Evolutionary conservation across 768 basidiomycete genomes (phyloP).

Genomic region (Naganishia friedmannii): DNA sequence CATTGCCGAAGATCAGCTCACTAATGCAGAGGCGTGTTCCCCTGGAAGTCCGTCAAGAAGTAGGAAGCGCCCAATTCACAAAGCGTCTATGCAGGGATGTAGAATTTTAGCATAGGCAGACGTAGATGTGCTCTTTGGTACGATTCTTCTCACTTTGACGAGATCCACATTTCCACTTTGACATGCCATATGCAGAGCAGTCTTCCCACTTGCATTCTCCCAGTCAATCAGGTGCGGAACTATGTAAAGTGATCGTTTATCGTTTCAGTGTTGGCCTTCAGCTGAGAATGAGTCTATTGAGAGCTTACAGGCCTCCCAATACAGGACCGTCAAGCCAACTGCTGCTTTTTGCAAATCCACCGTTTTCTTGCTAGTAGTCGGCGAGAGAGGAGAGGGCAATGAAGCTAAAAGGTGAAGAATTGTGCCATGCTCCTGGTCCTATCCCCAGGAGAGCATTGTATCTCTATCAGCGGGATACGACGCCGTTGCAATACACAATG

Average conservation of each 20-base stretch:
- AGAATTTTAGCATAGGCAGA: slow-evolving; percentile 24
- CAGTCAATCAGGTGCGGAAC: slow-evolving; percentile 81
- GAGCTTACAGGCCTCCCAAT: slow-evolving; percentile 30
- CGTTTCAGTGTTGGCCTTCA: background rate
- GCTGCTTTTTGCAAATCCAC: slow-evolving; percentile 26
- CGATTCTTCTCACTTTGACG: slow-evolving; percentile 65
- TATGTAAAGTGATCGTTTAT: slow-evolving; percentile 61
- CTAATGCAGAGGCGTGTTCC: slow-evolving; percentile 92
- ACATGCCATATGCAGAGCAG: slow-evolving; percentile 82
- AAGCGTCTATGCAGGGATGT: slow-evolving; percentile 65
- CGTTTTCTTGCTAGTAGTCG: slow-evolving; percentile 37
- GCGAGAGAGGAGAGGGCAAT: slow-evolving; percentile 58
- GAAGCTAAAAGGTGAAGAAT: slow-evolving; percentile 91
- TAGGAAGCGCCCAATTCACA: slow-evolving; percentile 87
- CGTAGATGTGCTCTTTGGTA: background rate
- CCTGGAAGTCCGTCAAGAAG: slow-evolving; percentile 83
- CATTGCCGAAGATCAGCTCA: slow-evolving; percentile 80
- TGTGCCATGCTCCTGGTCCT: slow-evolving; percentile 92
- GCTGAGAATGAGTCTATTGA: background rate
- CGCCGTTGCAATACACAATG: background rate
- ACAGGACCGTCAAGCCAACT: slow-evolving; percentile 24
- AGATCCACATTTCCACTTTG: slow-evolving; percentile 85
- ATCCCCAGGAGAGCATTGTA: background rate
- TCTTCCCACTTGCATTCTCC: slow-evolving; percentile 86
- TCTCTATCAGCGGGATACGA: background rate